Conservation (phyloP, 129 eudicot genomes). For the Helichrysum umbraculigerum region DNA sequence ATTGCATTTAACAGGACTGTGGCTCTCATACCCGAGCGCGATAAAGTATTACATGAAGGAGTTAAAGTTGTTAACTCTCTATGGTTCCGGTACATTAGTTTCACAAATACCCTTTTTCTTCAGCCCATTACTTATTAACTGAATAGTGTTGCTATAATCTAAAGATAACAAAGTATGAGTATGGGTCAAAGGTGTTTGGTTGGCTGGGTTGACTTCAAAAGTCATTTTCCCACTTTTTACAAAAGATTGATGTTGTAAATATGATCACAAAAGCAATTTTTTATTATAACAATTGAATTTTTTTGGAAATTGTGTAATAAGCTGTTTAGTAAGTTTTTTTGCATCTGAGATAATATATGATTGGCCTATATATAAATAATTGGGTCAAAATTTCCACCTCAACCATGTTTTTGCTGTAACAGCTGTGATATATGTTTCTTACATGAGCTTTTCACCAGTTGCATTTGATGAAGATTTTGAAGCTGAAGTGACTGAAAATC, state of each 20-base stretch:
- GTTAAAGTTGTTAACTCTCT: conserved; percentile 74
- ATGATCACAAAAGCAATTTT: too few species aligned
- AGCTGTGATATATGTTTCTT: not conserved
- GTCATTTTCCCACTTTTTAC: too few species aligned
- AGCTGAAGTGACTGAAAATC: conserved; percentile 86
- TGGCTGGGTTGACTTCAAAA: too few species aligned
- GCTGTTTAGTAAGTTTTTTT: too few species aligned
- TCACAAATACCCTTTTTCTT: not conserved
- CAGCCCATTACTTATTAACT: not conserved
- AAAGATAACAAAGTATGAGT: not conserved
- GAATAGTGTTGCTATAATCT: not conserved
- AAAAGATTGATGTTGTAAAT: conserved; percentile 1
- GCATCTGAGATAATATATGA: too few species aligned
- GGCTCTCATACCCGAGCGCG: conserved; percentile 68
- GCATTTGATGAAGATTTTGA: conserved; percentile 99
- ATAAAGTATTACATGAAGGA: conserved; percentile 82
- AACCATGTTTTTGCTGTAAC: too few species aligned
- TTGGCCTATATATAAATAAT: not conserved
- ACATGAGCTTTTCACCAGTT: conserved; percentile 45
- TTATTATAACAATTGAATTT: too few species aligned
- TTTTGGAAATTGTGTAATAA: too few species aligned
- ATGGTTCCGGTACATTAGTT: conserved; percentile 81
- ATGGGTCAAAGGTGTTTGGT: too few species aligned
- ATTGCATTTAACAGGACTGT: conserved; percentile 88
- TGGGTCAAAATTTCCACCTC: too few species aligned